phyloP scores from a whole-genome alignment of 768 basidiomycete species.

The Myochromella boudieri region DNA sequence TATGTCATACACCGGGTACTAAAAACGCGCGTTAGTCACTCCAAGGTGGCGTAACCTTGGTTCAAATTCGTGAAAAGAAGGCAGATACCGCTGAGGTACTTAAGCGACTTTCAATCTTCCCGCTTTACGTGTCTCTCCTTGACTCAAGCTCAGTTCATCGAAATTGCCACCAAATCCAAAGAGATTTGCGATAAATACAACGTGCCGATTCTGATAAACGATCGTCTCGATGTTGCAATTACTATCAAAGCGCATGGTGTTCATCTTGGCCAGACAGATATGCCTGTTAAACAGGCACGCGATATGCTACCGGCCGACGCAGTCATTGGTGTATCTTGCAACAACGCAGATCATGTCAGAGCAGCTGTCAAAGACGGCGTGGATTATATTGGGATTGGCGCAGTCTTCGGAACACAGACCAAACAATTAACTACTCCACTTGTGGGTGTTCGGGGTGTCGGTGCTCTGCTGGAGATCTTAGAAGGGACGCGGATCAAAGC shows the following conservation, averaged over 20 bases:
- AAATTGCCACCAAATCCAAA: slow-evolving; percentile 70
- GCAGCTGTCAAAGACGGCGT: slow-evolving; percentile 62
- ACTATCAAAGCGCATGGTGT: slow-evolving; percentile 77
- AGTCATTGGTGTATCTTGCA: slow-evolving; percentile 82
- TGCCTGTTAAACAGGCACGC: slow-evolving; percentile 67
- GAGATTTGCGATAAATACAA: slow-evolving; percentile 71
- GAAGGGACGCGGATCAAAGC: slow-evolving; percentile 65
- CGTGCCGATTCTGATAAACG: slow-evolving; percentile 85
- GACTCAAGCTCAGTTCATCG: slow-evolving; percentile 58
- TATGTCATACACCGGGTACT: background rate
- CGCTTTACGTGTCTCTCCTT: background rate
- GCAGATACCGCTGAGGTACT: slow-evolving; percentile 80
- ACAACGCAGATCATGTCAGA: slow-evolving; percentile 61
- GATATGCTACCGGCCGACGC: slow-evolving; percentile 63
- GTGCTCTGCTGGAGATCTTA: slow-evolving; percentile 61
- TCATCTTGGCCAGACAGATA: slow-evolving; percentile 89
- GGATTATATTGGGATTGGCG: slow-evolving; percentile 88
- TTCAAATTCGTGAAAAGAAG: slow-evolving; percentile 88
- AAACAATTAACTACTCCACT: slow-evolving; percentile 68
- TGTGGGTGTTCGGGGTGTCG: slow-evolving; percentile 74
- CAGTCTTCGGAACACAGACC: slow-evolving; percentile 79
- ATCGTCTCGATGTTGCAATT: slow-evolving; percentile 84
- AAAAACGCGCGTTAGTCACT: slow-evolving; percentile 55
- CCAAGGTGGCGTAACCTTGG: slow-evolving; percentile 84
- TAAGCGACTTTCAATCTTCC: slow-evolving; percentile 20